Evolutionary conservation across 441 rosid species (phyloP).

Genomic region (Eruca vesicaria): DNA sequence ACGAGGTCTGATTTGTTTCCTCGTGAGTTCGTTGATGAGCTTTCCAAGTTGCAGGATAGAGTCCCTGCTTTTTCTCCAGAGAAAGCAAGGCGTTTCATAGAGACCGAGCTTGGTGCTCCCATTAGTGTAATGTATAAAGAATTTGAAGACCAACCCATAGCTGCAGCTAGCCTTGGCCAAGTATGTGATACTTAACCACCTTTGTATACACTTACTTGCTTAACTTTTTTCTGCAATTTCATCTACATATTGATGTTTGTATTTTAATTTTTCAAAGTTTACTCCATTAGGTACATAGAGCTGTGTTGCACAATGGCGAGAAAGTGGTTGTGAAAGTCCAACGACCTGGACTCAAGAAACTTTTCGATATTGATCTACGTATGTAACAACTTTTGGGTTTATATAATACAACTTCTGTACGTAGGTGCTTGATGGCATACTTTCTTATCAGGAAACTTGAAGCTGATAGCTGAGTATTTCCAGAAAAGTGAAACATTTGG

Average conservation of each 20-base stretch:
- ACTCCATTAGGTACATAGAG: conserved; percentile 76
- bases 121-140: conserved; percentile 62
- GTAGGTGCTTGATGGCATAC: neutral
- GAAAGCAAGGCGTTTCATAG: conserved; percentile 71
- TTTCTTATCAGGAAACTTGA: conserved; percentile 61
- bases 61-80: conserved; percentile 90
- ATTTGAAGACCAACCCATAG: conserved; percentile 94
- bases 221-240: neutral
- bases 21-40: conserved; percentile 89
- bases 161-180: conserved; percentile 99
- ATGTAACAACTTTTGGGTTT: conserved; percentile 25
- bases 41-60: conserved; percentile 93
- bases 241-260: conserved; percentile 27
- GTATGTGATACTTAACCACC: conserved; percentile 45
- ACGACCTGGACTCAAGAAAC: conserved; percentile 93
- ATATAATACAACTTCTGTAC: neutral
- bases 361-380: conserved; percentile 90
- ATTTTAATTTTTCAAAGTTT: conserved; percentile 31
- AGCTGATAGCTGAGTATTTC: conserved; percentile 88
- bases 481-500: conserved; percentile 90
- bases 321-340: conserved; percentile 90
- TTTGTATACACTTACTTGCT: neutral
- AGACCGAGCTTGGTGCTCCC: conserved; percentile 82
- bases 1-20: conserved; percentile 94
- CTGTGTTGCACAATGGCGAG: conserved; percentile 86